A percentile compares a stretch with the other conserved stretches of the same genome.
Evolutionary conservation across 768 basidiomycete genomes (phyloP).

Genomic region (Pleurotus tuoliensis): DNA sequence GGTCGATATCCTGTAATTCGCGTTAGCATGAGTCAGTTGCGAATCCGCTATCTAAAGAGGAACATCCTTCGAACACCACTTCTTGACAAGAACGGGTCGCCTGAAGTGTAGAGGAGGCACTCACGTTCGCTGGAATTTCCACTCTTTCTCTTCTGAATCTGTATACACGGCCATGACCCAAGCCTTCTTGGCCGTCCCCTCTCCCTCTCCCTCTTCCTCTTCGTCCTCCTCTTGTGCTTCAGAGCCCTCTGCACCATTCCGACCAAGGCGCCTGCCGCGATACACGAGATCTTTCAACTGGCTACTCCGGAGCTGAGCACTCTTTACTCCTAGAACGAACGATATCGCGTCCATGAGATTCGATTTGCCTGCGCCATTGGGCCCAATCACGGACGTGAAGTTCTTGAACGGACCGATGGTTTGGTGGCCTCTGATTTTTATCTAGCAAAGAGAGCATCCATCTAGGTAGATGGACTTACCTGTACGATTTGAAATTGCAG

Average conservation of each 20-base stretch:
- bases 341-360: constrained; percentile 99
- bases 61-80: no score
- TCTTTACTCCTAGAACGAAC: constrained; percentile 96
- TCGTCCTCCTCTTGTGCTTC: constrained; percentile 27
- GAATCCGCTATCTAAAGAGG: no score
- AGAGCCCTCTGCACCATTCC: constrained; percentile 13
- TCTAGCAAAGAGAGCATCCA: neutral
- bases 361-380: constrained; percentile 98
- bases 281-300: constrained; percentile 96
- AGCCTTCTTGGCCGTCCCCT: constrained; percentile 86
- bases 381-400: constrained; percentile 96
- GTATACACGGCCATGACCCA: constrained; percentile 94
- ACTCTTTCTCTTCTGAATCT: constrained; percentile 76
- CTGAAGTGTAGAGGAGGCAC: constrained; percentile 25
- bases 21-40: neutral
- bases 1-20: constrained; percentile 68
- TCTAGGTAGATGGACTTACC: constrained; percentile 32
- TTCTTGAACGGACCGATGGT: constrained; percentile 87
- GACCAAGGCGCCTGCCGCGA: constrained; percentile 73
- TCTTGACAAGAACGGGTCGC: no score
- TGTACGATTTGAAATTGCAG: constrained; percentile 96
- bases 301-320: constrained; percentile 86
- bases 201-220: constrained; percentile 52
- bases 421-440: constrained; percentile 60
- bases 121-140: constrained; percentile 89